phyloP scores from a whole-genome alignment of 805 yeast species.

The Diddensiella transvaalensis region DNA sequence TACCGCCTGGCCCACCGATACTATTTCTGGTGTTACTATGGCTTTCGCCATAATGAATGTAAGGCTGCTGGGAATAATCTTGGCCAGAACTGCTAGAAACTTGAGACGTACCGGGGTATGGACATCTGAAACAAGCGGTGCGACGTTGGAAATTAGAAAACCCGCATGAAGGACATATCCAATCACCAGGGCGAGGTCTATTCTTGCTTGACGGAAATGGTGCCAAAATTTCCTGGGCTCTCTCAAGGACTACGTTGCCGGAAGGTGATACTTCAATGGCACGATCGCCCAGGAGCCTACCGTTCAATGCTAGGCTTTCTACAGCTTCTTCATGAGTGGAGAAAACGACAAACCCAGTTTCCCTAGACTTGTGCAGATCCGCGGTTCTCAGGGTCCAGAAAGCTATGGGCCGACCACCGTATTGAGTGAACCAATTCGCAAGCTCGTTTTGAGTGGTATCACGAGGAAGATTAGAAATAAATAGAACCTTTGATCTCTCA shows the following conservation, averaged over 20 bases:
- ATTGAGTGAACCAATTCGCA: conserved; percentile 87
- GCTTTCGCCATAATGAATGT: neutral
- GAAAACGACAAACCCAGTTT: conserved; percentile 82
- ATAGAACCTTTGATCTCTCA: conserved; percentile 76
- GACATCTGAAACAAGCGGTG: conserved; percentile 89
- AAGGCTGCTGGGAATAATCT: conserved; percentile 8
- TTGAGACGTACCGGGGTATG: conserved; percentile 62
- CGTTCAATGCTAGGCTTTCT: conserved; percentile 74
- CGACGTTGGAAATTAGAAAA: conserved; percentile 92
- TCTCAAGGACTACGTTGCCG: conserved; percentile 68
- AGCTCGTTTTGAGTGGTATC: conserved; percentile 89
- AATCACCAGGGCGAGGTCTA: conserved; percentile 93
- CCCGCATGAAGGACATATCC: conserved; percentile 98
- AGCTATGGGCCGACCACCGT: conserved; percentile 80
- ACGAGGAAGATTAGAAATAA: conserved; percentile 71
- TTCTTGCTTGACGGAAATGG: conserved; percentile 85
- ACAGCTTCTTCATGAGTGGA: conserved; percentile 81
- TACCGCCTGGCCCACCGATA: conserved; percentile 6
- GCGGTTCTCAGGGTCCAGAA: conserved; percentile 82
- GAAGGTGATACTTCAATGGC: conserved; percentile 86
- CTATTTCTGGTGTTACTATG: conserved; percentile 10
- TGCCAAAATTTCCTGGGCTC: conserved; percentile 74
- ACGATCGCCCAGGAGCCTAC: conserved; percentile 67
- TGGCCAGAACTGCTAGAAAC: conserved; percentile 7
- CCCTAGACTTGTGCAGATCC: conserved; percentile 48